A percentile compares a stretch with the other conserved stretches of the same genome.
These are phyloP conservation scores for Azolla pinnata DNA, from an alignment of 75 land plant genomes.

Conservation along the genomic window DNA sequence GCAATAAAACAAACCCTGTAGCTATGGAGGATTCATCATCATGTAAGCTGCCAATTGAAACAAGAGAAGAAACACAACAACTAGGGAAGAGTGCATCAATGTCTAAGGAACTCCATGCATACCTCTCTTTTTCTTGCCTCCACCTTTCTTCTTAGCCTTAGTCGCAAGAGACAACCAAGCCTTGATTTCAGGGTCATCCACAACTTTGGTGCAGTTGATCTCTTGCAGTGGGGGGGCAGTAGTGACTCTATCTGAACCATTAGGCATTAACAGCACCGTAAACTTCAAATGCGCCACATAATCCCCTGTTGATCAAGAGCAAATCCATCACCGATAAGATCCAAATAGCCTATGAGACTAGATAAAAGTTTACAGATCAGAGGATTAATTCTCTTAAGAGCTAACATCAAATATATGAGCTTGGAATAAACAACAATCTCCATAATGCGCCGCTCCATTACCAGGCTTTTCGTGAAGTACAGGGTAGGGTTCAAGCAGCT, in stretches of 20 bases:
- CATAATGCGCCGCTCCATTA: too few relatives aligned
- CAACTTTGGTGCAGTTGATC: conserved; percentile 48
- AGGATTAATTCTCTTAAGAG: too few relatives aligned
- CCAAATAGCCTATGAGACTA: too few relatives aligned
- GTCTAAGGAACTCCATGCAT: too few relatives aligned
- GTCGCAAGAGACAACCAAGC: conserved; percentile 82
- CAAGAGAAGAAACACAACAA: too few relatives aligned
- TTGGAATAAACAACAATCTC: neutral
- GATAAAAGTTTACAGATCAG: too few relatives aligned
- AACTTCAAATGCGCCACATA: conserved; percentile 85
- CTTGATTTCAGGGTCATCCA: conserved; percentile 88
- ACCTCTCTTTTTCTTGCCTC: conserved; percentile 99
- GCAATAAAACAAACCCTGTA: too few relatives aligned
- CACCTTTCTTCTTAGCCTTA: conserved; percentile 96
- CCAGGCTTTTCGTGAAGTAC: conserved; percentile 99
- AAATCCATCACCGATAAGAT: too few relatives aligned
- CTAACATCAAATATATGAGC: too few relatives aligned
- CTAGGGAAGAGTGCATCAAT: too few relatives aligned
- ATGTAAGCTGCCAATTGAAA: too few relatives aligned
- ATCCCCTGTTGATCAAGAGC: conserved; percentile 56
- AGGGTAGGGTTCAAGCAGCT: conserved; percentile 89
- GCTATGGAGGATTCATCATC: too few relatives aligned
- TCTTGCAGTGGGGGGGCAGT: conserved; percentile 80
- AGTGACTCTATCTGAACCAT: conserved; percentile 84
- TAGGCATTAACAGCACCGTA: conserved; percentile 92